A percentile compares a stretch with the other conserved stretches of the same genome.
phyloP scores from a whole-genome alignment of 1,139 yeast species.

The Yamadazyma epiphylla region DNA sequence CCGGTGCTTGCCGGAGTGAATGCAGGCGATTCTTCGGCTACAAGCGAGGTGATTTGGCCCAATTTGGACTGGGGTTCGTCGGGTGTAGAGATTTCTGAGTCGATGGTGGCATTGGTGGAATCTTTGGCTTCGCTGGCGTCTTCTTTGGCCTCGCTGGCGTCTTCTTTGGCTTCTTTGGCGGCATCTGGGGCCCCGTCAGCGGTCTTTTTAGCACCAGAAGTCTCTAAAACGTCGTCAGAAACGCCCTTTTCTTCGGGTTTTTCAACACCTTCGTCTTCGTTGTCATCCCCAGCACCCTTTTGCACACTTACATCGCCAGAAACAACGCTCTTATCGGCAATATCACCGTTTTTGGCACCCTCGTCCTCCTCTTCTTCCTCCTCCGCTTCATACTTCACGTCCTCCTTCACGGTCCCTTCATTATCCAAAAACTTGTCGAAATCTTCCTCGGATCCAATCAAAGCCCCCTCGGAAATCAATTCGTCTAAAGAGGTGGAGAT shows the following conservation, averaged over 20 bases:
- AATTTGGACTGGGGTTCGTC: too few species aligned
- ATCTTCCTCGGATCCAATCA: slow-evolving; percentile 54
- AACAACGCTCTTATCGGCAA: too few species aligned
- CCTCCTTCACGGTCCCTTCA: slow-evolving; percentile 48
- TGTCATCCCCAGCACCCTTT: slow-evolving; percentile 2
- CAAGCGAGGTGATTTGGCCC: too few species aligned
- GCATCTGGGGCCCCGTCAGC: slow-evolving; percentile 1
- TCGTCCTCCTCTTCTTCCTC: slow-evolving; percentile 10
- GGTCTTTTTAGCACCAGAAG: too few species aligned
- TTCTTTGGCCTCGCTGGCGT: not conserved
- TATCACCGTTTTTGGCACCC: too few species aligned
- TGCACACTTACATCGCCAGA: not conserved
- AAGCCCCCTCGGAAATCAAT: slow-evolving; percentile 57
- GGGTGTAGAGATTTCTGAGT: not conserved
- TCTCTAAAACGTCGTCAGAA: slow-evolving; percentile 1
- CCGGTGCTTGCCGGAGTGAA: not conserved
- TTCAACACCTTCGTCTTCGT: slow-evolving; percentile 1
- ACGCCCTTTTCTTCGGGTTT: slow-evolving; percentile 3
- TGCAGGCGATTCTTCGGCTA: not conserved
- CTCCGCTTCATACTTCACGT: slow-evolving; percentile 27
- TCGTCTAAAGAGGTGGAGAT: slow-evolving; percentile 52
- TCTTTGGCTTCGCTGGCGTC: not conserved
- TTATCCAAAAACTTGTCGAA: slow-evolving; percentile 50
- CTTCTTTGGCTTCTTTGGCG: too few species aligned
- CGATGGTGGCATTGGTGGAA: slow-evolving; percentile 4